Conservation (phyloP, 176 grass and related monocot genomes). For the Triticum dicoccoides region DNA sequence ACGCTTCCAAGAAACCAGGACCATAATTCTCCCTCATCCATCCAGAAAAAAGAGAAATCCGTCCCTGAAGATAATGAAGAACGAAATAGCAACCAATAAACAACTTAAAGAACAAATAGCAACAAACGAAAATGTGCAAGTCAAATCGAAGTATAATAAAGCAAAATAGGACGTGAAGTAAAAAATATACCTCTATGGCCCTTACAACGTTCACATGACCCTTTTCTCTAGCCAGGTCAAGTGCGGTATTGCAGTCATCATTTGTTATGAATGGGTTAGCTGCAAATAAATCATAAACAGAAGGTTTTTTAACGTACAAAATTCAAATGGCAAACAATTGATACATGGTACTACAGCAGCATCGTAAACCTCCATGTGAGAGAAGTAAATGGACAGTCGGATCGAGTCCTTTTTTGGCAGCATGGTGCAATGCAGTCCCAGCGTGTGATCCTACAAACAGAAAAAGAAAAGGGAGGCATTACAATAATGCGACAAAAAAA, state of each 20-base stretch:
- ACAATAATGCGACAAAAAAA: not conserved
- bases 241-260: conserved; percentile 87
- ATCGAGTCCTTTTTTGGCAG: conserved; percentile 84
- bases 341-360: not conserved
- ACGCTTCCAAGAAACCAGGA: conserved; percentile 81
- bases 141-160: not conserved
- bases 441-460: conserved; percentile 53
- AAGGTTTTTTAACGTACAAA: not conserved
- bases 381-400: conserved; percentile 80
- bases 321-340: not conserved
- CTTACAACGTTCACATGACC: conserved; percentile 83
- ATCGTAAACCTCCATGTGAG: conserved; percentile 67
- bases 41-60: conserved; percentile 75
- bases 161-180: not conserved
- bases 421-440: conserved; percentile 95
- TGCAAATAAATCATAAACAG: conserved; percentile 29
- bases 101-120: not conserved
- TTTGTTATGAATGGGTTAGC: conserved; percentile 87
- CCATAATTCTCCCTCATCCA: conserved; percentile 90
- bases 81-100: conserved; percentile 14
- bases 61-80: conserved; percentile 43
- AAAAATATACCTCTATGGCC: conserved; percentile 77
- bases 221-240: conserved; percentile 96
- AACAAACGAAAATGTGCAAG: not conserved
- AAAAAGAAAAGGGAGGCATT: not conserved